phyloP scores from a whole-genome alignment of 106 monocot species.

The Apostasia ramifera region DNA sequence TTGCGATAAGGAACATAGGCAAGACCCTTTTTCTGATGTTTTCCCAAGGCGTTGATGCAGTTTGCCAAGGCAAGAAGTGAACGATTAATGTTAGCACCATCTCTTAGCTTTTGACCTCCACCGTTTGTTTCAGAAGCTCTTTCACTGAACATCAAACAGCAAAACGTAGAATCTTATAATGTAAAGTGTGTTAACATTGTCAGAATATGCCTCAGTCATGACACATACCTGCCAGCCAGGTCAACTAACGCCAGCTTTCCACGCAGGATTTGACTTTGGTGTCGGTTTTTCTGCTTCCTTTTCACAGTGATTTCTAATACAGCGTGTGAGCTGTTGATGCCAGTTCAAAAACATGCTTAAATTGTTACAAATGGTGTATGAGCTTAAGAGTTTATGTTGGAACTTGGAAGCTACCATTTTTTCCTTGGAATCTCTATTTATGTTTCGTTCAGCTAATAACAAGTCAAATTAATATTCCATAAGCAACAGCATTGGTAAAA shows the following conservation, averaged over 20 bases:
- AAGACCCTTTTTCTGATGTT: conserved; percentile 94
- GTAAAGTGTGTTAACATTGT: too few species aligned
- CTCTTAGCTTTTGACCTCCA: conserved; percentile 89
- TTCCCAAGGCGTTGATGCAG: conserved; percentile 97
- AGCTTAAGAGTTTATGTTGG: too few species aligned
- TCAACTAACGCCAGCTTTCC: conserved; percentile 99
- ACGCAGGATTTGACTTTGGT: conserved; percentile 65
- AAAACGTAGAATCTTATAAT: neutral
- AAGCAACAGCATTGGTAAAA: too few species aligned
- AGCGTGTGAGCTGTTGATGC: conserved; percentile 77
- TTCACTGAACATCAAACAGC: conserved; percentile 46
- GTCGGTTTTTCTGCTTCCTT: conserved; percentile 64
- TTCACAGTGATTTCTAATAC: conserved; percentile 92
- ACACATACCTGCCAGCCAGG: conserved; percentile 86
- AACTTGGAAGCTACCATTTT: too few species aligned
- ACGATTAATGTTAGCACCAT: conserved; percentile 94
- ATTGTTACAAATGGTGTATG: too few species aligned
- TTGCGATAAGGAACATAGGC: conserved; percentile 99
- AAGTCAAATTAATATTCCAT: too few species aligned
- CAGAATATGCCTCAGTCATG: too few species aligned
- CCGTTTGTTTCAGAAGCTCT: conserved; percentile 93
- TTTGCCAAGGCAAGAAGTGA: conserved; percentile 98
- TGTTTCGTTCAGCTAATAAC: too few species aligned
- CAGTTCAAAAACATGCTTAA: neutral
- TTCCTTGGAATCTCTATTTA: too few species aligned